Base-by-base conservation (phyloP, 2,329 filamentous ascomycete species). In the Alternaria gansuensis region DNA sequence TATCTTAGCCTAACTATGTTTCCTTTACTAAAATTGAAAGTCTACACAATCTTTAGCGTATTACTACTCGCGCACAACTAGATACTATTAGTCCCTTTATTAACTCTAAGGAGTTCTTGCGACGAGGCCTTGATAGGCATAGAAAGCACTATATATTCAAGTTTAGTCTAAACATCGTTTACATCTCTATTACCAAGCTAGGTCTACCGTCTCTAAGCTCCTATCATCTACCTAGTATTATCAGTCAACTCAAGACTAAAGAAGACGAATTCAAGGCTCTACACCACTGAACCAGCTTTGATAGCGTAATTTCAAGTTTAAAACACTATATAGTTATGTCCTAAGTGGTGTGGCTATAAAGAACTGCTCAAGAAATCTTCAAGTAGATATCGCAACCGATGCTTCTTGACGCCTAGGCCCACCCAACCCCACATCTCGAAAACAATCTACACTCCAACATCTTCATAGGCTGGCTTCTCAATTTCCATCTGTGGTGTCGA, bases 141-240 rank as follows among this genome's bases (percentile, higher is more conserved):
- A 41, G 53, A 2, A 23, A 41, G 2, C 28, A 53, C 2, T 57
- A 83, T 0, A 77, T 85, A 5, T 87, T 88, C 0, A 87, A 90
- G 8, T 96, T 96, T 65, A 92, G 90, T 0, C 93, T 93, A 0
- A 97, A 97, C 64, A 84, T 93, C 0, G 88, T 97, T 0, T 85
- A 88, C 0, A 80, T 97, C 24, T 86, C 92, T 51, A 92, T 97
- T 26, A 87, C 87, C 0, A 90, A 89, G 0, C 90, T 90, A 0
- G 83, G 82, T 0, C 82, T 94, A 0, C 89, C 91, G 0, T 87
- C 91, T 5, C 74, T 97, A 0, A 92, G 89, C 0, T 96, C 97
- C 67, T 94, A 91, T 60, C 93, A 97, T 60, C 82, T 97, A 0
- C 93, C 93, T 0, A 93, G 93, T 0, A 87, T 96, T 0, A 94